Evolutionary conservation across 345 rosid genomes (phyloP).

Genomic region (Pugionium dolabratum): DNA sequence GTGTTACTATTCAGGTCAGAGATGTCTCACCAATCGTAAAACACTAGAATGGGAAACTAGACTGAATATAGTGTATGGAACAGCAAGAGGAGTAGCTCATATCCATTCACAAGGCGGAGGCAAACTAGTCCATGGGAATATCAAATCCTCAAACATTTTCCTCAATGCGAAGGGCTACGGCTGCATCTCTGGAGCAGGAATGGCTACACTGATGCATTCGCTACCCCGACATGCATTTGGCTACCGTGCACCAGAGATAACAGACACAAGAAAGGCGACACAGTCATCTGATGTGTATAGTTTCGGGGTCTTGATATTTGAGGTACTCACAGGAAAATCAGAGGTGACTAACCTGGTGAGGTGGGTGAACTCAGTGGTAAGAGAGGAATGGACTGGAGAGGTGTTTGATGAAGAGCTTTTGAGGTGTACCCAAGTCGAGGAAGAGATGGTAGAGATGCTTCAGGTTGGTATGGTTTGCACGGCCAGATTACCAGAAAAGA

Average conservation of each 20-base stretch:
- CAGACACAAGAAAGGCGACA: slow-evolving; percentile 75
- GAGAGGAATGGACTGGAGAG: slow-evolving; percentile 99
- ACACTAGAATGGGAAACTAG: slow-evolving; percentile 85
- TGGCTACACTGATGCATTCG: slow-evolving; percentile 68
- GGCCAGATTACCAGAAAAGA: slow-evolving; percentile 66
- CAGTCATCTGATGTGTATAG: slow-evolving; percentile 81
- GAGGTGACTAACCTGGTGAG: slow-evolving; percentile 79
- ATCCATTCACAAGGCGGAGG: slow-evolving; percentile 69
- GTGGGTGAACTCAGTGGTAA: slow-evolving; percentile 95
- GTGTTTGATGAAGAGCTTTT: slow-evolving; percentile 85
- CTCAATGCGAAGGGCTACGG: slow-evolving; percentile 60
- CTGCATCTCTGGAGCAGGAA: slow-evolving; percentile 73
- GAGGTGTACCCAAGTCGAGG: slow-evolving; percentile 88
- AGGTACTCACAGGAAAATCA: slow-evolving; percentile 83
- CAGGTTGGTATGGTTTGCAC: slow-evolving; percentile 89
- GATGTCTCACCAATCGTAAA: slow-evolving; percentile 48
- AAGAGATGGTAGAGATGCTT: slow-evolving; percentile 97
- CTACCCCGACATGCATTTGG: slow-evolving; percentile 71
- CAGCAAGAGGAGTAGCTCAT: slow-evolving; percentile 78
- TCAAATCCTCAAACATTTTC: slow-evolving; percentile 84
- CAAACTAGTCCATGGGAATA: slow-evolving; percentile 85
- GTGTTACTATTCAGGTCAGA: slow-evolving; percentile 52
- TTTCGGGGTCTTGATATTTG: slow-evolving; percentile 81
- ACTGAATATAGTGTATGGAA: slow-evolving; percentile 65
- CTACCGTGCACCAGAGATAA: slow-evolving; percentile 88